Evolutionary conservation across 495 filamentous ascomycete species (phyloP).

Genomic region (Penicillium diatomitis): DNA sequence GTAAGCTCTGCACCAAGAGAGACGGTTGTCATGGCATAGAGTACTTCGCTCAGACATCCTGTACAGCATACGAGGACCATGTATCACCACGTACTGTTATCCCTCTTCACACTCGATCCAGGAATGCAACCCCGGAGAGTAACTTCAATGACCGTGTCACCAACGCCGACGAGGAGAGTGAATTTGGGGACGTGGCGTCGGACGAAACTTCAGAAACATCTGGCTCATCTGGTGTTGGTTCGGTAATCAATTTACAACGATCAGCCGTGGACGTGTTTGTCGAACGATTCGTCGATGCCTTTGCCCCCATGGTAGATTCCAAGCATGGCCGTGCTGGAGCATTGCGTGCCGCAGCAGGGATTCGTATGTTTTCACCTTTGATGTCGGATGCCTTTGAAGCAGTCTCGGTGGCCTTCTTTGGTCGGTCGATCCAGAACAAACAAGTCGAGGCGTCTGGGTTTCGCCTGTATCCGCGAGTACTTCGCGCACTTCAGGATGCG

Average conservation of each 20-base stretch:
- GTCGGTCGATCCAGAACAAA: constrained; percentile 29
- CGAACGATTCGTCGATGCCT: constrained; percentile 38
- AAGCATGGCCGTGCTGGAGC: constrained; percentile 35
- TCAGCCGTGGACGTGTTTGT: constrained; percentile 33
- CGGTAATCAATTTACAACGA: constrained; percentile 17
- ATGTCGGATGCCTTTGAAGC: constrained; percentile 34
- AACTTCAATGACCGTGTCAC: constrained; percentile 10
- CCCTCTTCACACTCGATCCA: constrained; percentile 3
- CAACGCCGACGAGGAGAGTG: constrained; percentile 9
- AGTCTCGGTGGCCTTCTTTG: constrained; percentile 36
- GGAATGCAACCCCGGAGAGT: neutral
- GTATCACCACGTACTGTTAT: constrained; percentile 6
- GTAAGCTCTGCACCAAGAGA: constrained; percentile 6
- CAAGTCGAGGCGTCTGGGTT: constrained; percentile 31
- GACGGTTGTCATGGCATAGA: no score
- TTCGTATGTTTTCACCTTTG: constrained; percentile 38
- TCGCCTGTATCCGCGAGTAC: constrained; percentile 30
- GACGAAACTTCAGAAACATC: constrained; percentile 18
- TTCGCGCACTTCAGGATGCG: constrained; percentile 32
- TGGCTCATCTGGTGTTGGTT: constrained; percentile 15
- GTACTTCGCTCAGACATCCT: neutral
- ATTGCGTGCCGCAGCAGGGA: constrained; percentile 30
- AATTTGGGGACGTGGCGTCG: constrained; percentile 5
- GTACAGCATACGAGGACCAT: constrained; percentile 14
- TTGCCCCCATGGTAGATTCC: constrained; percentile 32